Evolutionary conservation across 768 basidiomycete species (phyloP).

Genomic region (Amanita rubescens): DNA sequence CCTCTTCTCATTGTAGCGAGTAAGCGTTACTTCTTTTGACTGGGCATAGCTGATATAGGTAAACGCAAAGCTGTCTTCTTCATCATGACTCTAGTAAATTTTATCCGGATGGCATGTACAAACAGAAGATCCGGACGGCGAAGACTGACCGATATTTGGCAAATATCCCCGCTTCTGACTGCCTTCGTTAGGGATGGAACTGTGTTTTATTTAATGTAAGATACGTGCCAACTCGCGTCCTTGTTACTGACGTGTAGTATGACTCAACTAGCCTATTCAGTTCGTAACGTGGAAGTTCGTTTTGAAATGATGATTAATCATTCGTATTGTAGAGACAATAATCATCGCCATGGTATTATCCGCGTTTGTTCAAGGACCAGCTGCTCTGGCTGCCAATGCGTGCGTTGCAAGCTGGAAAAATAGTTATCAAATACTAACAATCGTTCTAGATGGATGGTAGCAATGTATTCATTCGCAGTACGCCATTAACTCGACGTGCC

Average conservation of each 20-base stretch:
- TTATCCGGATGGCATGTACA: not conserved
- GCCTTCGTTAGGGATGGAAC: slow-evolving; percentile 3
- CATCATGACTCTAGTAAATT: not conserved
- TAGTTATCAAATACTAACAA: not conserved
- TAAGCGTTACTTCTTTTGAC: not conserved
- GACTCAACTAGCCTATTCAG: not conserved
- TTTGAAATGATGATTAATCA: not conserved
- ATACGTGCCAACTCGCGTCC: no score
- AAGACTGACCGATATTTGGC: not conserved
- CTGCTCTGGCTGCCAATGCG: not conserved
- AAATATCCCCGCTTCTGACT: not conserved
- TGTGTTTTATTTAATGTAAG: slow-evolving; percentile 1
- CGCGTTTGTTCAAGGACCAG: not conserved
- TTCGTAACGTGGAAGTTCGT: not conserved
- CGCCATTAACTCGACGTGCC: not conserved
- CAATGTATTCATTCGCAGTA: slow-evolving; percentile 4
- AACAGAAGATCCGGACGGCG: not conserved
- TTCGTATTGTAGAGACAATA: not conserved
- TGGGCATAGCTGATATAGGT: not conserved
- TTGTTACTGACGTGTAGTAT: not conserved
- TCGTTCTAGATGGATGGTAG: not conserved
- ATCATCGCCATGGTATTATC: not conserved
- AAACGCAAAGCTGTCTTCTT: not conserved
- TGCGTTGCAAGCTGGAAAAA: not conserved
- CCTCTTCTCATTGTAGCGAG: not conserved